Base-by-base conservation (phyloP, 1,139 yeast genomes). In the Debaryomyces psychrophilus region DNA sequence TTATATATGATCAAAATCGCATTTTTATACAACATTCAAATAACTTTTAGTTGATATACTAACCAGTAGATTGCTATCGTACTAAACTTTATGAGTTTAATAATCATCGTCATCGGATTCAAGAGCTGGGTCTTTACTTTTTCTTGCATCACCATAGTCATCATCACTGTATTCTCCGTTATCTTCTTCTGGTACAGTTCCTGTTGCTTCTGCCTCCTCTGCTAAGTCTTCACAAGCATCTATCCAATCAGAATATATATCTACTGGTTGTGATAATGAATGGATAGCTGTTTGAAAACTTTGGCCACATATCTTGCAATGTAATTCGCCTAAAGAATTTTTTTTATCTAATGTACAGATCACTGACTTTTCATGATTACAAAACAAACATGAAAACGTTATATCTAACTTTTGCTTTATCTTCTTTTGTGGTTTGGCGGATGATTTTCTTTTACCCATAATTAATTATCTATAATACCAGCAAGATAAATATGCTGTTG, bases 161-260 rank as follows among this genome's bases (percentile, higher is more conserved):
- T 70, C 78, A 36, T 69, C 77, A 43, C 71, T 67, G 47, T 70
- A 69, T 28, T 65, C 74, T 15, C 65, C 73, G n/a, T 52, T 64
- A 3, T 52, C 60, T n/a, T 48, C 60, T 33, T 52, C 58, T 8
- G 47, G 53, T 8, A 29, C 51, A 22, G 50, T 62, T 1, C 62
- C 67, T n/a, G 56, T 59, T 23, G 59, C 65, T 11, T 62, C 70
- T 1, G 71, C 73, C 49, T 87, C 88, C 52, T 83, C 84, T 36
- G 95, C 95, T 50, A 93, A 95, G 44, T 95, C 97, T 60, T 93
- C 99, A 63, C 97, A 93, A 1, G 98, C 99, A 71, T 93, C 99
- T 48, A 90, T 90, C 99, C 99, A 93, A 63, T 92, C 99, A 43
- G 96, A 87, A 64, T 93, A 93, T 20, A 93, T 89, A 65, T 93